phyloP scores from a whole-genome alignment of 2,329 filamentous ascomycete species.

The Pestalotiopsis sp. region DNA sequence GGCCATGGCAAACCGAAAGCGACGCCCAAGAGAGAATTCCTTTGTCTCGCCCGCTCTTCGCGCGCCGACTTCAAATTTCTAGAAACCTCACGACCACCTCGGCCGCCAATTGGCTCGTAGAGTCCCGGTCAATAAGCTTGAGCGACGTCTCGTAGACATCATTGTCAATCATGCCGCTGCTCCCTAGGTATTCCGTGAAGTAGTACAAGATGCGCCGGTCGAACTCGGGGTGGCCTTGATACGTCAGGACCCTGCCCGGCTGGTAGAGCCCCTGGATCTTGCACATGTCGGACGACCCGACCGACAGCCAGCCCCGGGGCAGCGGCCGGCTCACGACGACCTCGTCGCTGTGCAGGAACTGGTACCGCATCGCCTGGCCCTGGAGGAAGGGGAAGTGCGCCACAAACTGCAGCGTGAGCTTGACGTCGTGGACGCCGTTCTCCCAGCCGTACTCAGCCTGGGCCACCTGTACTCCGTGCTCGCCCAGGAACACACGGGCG shows the following conservation, averaged over 20 bases:
- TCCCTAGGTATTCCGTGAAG: constrained; percentile 7
- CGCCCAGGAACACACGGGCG: constrained; percentile 11
- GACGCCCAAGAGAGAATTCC: not conserved
- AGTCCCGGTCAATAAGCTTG: constrained; percentile 3
- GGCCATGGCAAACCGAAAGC: not conserved
- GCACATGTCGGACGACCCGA: constrained; percentile 14
- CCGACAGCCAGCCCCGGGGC: constrained; percentile 13
- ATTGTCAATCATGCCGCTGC: constrained; percentile 4
- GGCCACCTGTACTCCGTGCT: constrained; percentile 10
- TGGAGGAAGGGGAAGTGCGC: constrained; percentile 11
- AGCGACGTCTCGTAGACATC: constrained; percentile 5
- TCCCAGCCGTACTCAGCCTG: constrained; percentile 14
- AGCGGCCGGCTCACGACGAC: constrained; percentile 6
- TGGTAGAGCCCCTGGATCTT: constrained; percentile 14
- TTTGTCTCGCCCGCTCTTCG: not conserved
- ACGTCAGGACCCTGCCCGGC: constrained; percentile 16
- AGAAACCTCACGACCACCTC: constrained; percentile 8
- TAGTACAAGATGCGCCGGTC: constrained; percentile 11
- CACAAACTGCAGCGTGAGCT: not conserved
- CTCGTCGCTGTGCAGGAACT: constrained; percentile 15
- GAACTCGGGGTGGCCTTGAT: constrained; percentile 18
- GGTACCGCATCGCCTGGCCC: constrained; percentile 10
- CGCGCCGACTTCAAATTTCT: not conserved
- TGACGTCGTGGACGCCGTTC: constrained; percentile 16
- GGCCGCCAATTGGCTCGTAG: constrained; percentile 8